Evolutionary conservation across 2,329 filamentous ascomycete genomes (phyloP).

Genomic region (Alternaria gansuensis): DNA sequence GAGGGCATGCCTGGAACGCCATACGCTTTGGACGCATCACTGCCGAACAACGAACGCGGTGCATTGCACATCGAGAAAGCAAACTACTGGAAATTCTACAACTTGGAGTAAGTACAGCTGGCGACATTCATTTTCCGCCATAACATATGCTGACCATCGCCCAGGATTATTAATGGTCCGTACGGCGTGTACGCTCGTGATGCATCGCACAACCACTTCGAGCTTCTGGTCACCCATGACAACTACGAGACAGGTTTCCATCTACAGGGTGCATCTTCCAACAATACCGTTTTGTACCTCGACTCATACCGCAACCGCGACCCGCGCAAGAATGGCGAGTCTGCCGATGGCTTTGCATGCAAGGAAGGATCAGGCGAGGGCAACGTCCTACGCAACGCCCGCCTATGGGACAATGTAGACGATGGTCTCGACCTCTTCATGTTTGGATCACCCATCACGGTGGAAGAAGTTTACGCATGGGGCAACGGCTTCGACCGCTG

Average conservation of each 20-base stretch:
- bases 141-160: neutral
- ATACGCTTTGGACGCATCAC: conserved; percentile 18
- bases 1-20: conserved; percentile 24
- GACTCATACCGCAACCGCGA: conserved; percentile 40
- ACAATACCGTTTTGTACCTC: conserved; percentile 37
- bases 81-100: conserved; percentile 60
- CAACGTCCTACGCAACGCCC: conserved; percentile 57
- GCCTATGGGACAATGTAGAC: conserved; percentile 63
- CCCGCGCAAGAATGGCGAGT: conserved; percentile 63
- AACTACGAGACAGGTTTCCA: conserved; percentile 55
- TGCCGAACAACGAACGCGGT: conserved; percentile 55
- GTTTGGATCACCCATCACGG: conserved; percentile 56
- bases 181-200: conserved; percentile 52
- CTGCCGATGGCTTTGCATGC: conserved; percentile 60
- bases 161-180: conserved; percentile 47
- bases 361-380: conserved; percentile 60
- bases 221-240: conserved; percentile 50
- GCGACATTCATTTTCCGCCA: neutral
- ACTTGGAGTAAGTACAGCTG: conserved; percentile 37
- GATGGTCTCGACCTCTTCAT: conserved; percentile 59
- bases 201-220: conserved; percentile 51
- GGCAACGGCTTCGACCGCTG: conserved; percentile 60
- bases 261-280: conserved; percentile 44
- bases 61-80: conserved; percentile 60
- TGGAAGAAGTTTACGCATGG: conserved; percentile 59